Evolutionary conservation across 768 basidiomycete genomes (phyloP).

Genomic region (Auriscalpium microsporum): DNA sequence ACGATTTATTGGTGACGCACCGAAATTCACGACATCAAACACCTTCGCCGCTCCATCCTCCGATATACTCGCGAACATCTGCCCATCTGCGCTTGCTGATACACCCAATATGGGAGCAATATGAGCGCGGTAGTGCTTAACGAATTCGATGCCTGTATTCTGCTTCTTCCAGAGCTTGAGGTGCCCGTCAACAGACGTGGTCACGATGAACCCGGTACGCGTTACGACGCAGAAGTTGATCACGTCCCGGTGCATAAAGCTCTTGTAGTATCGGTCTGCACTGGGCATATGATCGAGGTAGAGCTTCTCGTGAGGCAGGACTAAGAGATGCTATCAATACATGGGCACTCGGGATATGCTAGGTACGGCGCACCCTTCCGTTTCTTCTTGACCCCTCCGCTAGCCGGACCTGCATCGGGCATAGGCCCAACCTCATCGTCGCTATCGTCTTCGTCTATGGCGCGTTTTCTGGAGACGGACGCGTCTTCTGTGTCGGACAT

Average conservation of each 20-base stretch:
- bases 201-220: conserved; percentile 90
- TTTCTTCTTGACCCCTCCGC: conserved; percentile 54
- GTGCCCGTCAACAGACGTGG: conserved; percentile 91
- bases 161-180: conserved; percentile 99
- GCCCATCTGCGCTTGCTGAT: conserved; percentile 85
- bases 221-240: conserved; percentile 87
- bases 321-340: conserved; percentile 31
- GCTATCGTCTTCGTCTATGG: conserved; percentile 48
- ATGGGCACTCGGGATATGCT: neutral
- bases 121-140: conserved; percentile 96
- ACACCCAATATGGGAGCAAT: conserved; percentile 70
- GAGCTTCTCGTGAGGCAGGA: conserved; percentile 86
- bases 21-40: conserved; percentile 97
- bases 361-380: conserved; percentile 57
- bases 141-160: conserved; percentile 91
- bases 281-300: conserved; percentile 90
- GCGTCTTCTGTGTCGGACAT: conserved; percentile 35
- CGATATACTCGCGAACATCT: conserved; percentile 83
- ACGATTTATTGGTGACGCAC: conserved; percentile 36
- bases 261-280: conserved; percentile 91
- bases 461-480: conserved; percentile 58
- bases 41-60: conserved; percentile 92
- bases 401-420: conserved; percentile 38
- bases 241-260: conserved; percentile 95
- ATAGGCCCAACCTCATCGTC: conserved; percentile 85